Evolutionary conservation across 2,329 filamentous ascomycete species (phyloP), one percentile per base, ranked within the genome.

Genomic region (Raffaelea arxii): DNA sequence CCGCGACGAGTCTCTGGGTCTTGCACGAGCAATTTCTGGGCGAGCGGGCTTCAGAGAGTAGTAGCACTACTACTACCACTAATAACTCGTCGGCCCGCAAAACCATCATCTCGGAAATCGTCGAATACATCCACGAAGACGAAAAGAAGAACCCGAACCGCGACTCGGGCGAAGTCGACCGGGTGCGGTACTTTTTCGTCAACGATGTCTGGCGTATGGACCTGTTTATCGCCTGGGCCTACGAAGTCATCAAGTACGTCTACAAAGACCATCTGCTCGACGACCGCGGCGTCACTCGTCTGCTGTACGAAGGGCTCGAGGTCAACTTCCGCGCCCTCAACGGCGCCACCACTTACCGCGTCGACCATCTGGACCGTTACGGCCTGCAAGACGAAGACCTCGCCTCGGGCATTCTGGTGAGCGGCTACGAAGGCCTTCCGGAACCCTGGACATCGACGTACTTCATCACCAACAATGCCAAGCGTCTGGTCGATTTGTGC

Each of bases 161-260:
- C 25, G 77, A 78, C 32, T 71, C 74, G 21, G 82, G 80, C n/a
- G 84, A 92, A 59, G 77, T 82, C 10, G 88, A 95, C 58, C 71
- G 76, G 7, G 80, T 95, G 16, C 78, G 89, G n/a, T 81, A 88
- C 55, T 96, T 86, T 80, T 94, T 96, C 58, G 73, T 89, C 51
- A 75, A 84, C 54, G 85, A 90, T 57, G 72, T 89, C 25, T 77
- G 78, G 62, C 75, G 77, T 24, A 73, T 94, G 53, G 80, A 89
- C 46, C 71, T 85, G 47, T 79, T 92, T 38, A 72, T 94, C 41
- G 84, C 85, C 1, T 92, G 86, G 83, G 80, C 84, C 9, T 85
- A 80, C 56, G 82, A 85, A 59, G 80, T 81, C 14, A 82, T 91
- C 61, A 86, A 86, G 59, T 77, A 84, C 47, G 70, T 84, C 48